Base-by-base conservation (phyloP, 2,329 filamentous ascomycete genomes). In the Hypoxylon sp. region DNA sequence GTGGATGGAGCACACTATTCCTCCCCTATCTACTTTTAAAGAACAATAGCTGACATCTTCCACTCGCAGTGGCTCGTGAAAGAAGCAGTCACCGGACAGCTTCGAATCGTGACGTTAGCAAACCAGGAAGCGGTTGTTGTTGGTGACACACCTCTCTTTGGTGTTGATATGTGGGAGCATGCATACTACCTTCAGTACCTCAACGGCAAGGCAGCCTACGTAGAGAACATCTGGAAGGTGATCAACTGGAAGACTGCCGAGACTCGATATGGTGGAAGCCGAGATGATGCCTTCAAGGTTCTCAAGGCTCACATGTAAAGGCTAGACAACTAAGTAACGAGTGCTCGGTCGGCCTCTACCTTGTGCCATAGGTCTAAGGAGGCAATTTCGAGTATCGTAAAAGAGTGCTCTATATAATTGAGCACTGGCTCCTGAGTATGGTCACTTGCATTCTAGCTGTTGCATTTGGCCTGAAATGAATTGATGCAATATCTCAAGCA, bases 111-210 rank as follows among this genome's bases (percentile, higher is more conserved):
- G 7, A 93, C 91, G 0, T 94, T 92, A n/a, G 93, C 93, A 78
- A 93, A 97, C 77, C 93, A 97, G 82, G 93, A 97, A 76, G 90
- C 91, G 0, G 86, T 93, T 3, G 86, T 90, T 11, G 74, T 73
- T 2, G 83, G 87, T 3, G 87, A 90, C 71, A 85, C 88, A n/a
- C 90, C 91, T 7, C 81, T 97, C 19, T 84, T 94, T 45, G 93
- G 93, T 0, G 85, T 97, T 1, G 93, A 97, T 78, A 95, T 97
- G 88, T 97, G 93, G 93, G 93, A 97, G 82, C 93, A 97, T 82
- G 93, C 93, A 0, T 97, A 97, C 78, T 97, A 97, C 77, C 81
- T 97, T 17, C 93, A 92, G 87, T 94, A 93, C 73, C 83, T 91
- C 64, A 94, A 94, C 74, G 88, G 89, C 65, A 93, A 93, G 79